Base-by-base conservation (phyloP, 1,139 yeast genomes). In the Blastobotrys apis region DNA sequence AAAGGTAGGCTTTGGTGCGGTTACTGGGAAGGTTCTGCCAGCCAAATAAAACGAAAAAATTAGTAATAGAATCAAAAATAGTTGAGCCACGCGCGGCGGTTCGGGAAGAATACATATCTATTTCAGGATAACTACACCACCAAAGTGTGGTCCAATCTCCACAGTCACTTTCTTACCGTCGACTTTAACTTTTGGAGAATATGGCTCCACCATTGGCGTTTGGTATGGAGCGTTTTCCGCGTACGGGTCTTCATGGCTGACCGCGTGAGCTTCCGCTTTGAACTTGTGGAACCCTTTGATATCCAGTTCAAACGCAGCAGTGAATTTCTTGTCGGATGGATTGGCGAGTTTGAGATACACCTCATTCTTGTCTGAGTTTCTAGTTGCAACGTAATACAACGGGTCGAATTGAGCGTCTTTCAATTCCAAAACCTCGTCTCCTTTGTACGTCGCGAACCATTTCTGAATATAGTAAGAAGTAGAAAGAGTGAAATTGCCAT, bases 1-100 rank as follows among this genome's bases (percentile, higher is more conserved):
- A 1, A 39, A 36, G 23, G 57, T 56, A 8, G 60, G 60, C 13
- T 56, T 56, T 42, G 60, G 60, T 9, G 51, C 48, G 12, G 49
- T 52, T 17, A 42, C 43, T 12, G 53, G 54, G 3, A 39, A 40
- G n/a, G 47, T 55, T 20, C 32, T 39, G 25, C 40, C 40, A 5
- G 25, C 39, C 10, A 34, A 12, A 16, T 5, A 33, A 17, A n/a
- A n/a, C n/a, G n/a, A n/a, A n/a, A n/a, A n/a, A n/a, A n/a, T n/a
- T n/a, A n/a, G n/a, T n/a, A n/a, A n/a, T n/a, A n/a, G n/a, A n/a
- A n/a, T n/a, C n/a, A n/a, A n/a, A n/a, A n/a, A n/a, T n/a, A n/a
- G n/a, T n/a, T n/a, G n/a, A n/a, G n/a, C n/a, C n/a, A n/a, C n/a
- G n/a, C 27, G 27, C 12, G 12, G 27, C 8, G 27, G 27, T 8